Percentiles rank a stretch among this genome's conserved stretches.
Conservation (phyloP, 73 alveolate species). For the Loxodes magnus region DNA sequence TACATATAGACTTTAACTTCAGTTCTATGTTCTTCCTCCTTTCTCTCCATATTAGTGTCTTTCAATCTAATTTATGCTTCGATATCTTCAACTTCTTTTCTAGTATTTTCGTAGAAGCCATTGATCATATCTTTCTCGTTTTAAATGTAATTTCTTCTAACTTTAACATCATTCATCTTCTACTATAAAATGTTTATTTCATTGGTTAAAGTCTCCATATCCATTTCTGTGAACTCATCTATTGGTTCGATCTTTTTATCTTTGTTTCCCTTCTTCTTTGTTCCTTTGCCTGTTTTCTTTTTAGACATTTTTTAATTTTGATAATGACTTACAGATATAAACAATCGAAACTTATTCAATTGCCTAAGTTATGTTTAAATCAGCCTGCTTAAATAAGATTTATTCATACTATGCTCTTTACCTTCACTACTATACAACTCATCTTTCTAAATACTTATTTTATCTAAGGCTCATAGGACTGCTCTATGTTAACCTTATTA, state of each 20-base stretch:
- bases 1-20: conserved; percentile 78
- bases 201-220: conserved; percentile 32
- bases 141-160: conserved; percentile 72
- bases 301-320: not conserved
- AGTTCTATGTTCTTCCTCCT: conserved; percentile 71
- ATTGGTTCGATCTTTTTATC: not conserved
- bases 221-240: conserved; percentile 17
- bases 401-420: too few species aligned
- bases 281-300: not conserved
- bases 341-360: too few species aligned
- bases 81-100: conserved; percentile 52
- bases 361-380: too few species aligned
- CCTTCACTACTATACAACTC: too few species aligned
- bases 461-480: too few species aligned
- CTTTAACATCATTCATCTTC: conserved; percentile 57
- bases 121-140: conserved; percentile 89
- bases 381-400: too few species aligned
- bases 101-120: conserved; percentile 74
- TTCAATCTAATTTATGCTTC: conserved; percentile 55
- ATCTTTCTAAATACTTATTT: too few species aligned
- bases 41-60: conserved; percentile 69
- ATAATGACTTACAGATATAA: too few species aligned
- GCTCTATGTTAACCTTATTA: too few species aligned
- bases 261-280: conserved; percentile 1
- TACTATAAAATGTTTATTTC: conserved; percentile 33